Conservation (phyloP, 768 basidiomycete species). For the Rubroboletus pulcherrimus region DNA sequence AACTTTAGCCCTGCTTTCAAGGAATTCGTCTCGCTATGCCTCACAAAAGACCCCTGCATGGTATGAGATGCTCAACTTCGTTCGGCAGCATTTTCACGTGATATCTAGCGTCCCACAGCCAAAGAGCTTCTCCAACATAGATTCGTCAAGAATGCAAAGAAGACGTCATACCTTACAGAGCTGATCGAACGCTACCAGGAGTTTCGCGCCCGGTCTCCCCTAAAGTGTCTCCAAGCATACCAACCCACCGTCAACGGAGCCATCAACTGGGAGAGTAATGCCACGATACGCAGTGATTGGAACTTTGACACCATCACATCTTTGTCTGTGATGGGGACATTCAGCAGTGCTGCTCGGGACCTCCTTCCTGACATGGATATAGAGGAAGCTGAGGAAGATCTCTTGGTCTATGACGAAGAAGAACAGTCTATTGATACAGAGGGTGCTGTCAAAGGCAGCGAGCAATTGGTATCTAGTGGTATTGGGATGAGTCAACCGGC, state of each 20-base stretch:
- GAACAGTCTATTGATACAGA: constrained; percentile 58
- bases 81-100: constrained; percentile 9
- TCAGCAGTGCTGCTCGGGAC: constrained; percentile 69
- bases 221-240: constrained; percentile 50
- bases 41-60: constrained; percentile 85
- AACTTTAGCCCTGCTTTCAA: constrained; percentile 83
- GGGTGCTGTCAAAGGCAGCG: constrained; percentile 64
- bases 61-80: constrained; percentile 41
- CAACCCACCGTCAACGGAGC: constrained; percentile 58
- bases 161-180: constrained; percentile 80
- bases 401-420: constrained; percentile 38
- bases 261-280: constrained; percentile 64
- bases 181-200: constrained; percentile 87
- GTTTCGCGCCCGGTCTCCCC: constrained; percentile 59
- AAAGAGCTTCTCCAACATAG: constrained; percentile 91
- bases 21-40: constrained; percentile 84
- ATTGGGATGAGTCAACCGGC: constrained; percentile 53
- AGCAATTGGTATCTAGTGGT: constrained; percentile 36
- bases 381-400: constrained; percentile 46
- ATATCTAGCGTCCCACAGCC: constrained; percentile 75
- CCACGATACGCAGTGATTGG: constrained; percentile 89
- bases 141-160: constrained; percentile 83
- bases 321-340: constrained; percentile 70
- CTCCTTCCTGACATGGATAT: constrained; percentile 57
- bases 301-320: constrained; percentile 87